A percentile compares a stretch with the other conserved stretches of the same genome.
phyloP scores from a whole-genome alignment of 805 yeast species.

The Myxozyma nipponensis region DNA sequence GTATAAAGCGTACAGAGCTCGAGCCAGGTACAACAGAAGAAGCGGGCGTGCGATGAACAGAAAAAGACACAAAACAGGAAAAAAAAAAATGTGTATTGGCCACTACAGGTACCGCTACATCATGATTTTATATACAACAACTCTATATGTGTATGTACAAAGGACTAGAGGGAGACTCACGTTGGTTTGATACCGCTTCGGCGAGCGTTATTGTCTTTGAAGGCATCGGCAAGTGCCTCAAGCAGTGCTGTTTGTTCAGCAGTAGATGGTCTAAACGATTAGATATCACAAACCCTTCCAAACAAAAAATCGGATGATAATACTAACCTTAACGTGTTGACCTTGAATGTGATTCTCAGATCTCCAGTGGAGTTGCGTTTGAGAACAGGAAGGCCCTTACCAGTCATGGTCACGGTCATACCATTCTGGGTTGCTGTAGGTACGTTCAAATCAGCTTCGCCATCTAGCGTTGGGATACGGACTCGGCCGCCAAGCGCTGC shows the following conservation, averaged over 20 bases:
- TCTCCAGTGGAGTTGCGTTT: conserved; percentile 58
- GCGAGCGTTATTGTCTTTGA: conserved; percentile 69
- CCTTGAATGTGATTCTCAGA: conserved; percentile 67
- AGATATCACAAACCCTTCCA: neutral
- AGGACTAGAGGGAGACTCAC: conserved; percentile 5
- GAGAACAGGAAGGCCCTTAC: conserved; percentile 77
- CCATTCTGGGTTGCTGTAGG: conserved; percentile 83
- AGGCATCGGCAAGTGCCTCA: conserved; percentile 92
- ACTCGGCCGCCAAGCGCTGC: conserved; percentile 94
- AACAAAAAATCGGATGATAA: neutral
- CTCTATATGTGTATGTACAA: neutral
- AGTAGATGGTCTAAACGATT: conserved; percentile 55
- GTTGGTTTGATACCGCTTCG: conserved; percentile 1
- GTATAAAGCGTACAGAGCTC: neutral
- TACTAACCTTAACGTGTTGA: conserved; percentile 52
- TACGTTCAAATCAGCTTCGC: conserved; percentile 71
- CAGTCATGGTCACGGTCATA: conserved; percentile 68
- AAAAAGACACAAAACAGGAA: neutral
- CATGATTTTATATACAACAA: neutral
- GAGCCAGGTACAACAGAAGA: neutral
- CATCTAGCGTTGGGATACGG: conserved; percentile 86
- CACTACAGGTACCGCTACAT: neutral
- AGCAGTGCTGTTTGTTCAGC: conserved; percentile 83
- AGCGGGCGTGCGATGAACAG: conserved; percentile 2
- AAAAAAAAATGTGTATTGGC: neutral